These are phyloP conservation scores for Saxispiralis lemnorum DNA, from an alignment of 495 filamentous ascomycete species.

Conservation along the genomic window DNA sequence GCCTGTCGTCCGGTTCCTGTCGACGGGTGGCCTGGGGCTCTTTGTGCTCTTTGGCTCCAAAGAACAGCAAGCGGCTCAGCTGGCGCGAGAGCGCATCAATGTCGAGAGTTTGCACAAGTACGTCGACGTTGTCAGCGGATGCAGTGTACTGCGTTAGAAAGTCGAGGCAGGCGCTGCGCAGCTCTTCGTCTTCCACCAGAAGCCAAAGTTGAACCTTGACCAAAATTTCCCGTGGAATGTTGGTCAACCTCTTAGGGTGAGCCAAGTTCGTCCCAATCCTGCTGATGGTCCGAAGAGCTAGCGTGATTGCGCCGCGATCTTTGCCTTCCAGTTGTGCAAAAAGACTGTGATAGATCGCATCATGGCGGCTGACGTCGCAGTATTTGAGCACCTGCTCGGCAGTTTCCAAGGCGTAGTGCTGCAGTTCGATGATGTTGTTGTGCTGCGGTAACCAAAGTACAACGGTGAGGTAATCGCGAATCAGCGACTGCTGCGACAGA, in stretches of 20 bases:
- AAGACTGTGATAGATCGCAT: constrained; percentile 64
- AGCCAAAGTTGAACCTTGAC: constrained; percentile 61
- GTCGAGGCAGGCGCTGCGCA: constrained; percentile 71
- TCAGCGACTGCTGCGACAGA: constrained; percentile 49
- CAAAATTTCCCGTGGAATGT: constrained; percentile 47
- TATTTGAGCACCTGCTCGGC: constrained; percentile 78
- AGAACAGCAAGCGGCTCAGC: constrained; percentile 55
- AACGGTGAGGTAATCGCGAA: constrained; percentile 68
- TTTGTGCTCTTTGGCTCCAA: constrained; percentile 37
- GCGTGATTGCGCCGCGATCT: constrained; percentile 75
- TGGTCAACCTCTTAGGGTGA: constrained; percentile 55
- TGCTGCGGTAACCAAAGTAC: constrained; percentile 59
- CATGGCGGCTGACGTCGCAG: constrained; percentile 47
- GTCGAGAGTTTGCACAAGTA: constrained; percentile 40
- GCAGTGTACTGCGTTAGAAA: constrained; percentile 93
- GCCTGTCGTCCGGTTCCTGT: constrained; percentile 7
- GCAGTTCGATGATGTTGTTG: constrained; percentile 63
- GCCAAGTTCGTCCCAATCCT: constrained; percentile 75
- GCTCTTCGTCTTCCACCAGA: constrained; percentile 78
- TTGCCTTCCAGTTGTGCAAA: constrained; percentile 48
- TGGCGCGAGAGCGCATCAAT: constrained; percentile 54
- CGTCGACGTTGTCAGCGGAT: constrained; percentile 66
- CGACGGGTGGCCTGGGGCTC: constrained; percentile 28
- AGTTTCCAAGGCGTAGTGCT: constrained; percentile 82
- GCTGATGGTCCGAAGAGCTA: constrained; percentile 64